Percentiles rank a stretch among this genome's conserved stretches.
Conservation (phyloP, 2,329 filamentous ascomycete species). For the Cercospora zeae-maydis region DNA sequence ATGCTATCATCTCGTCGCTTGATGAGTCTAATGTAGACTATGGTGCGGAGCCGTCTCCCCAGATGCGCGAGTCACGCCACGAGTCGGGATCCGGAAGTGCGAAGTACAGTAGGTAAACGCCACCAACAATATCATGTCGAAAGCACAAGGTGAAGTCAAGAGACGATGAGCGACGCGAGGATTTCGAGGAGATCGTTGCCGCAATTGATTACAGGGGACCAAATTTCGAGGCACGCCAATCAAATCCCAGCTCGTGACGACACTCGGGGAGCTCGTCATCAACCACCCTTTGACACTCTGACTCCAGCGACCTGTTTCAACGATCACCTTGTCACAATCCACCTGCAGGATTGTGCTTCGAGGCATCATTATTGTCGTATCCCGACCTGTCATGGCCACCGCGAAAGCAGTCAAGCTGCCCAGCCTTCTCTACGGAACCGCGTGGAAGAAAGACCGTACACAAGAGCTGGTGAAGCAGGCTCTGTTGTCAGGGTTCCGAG, state of each 20-base stretch:
- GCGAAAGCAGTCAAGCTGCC: slow-evolving; percentile 30
- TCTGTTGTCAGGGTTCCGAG: slow-evolving; percentile 65
- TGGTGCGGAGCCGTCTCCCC: background rate
- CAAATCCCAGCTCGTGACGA: slow-evolving; percentile 3
- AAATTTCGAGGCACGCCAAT: slow-evolving; percentile 8
- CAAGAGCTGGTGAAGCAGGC: slow-evolving; percentile 65
- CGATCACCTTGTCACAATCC: slow-evolving; percentile 9
- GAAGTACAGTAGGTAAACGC: background rate
- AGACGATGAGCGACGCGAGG: background rate
- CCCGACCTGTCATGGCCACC: slow-evolving; percentile 15
- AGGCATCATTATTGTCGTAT: slow-evolving; percentile 5
- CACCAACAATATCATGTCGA: background rate
- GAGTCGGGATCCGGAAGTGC: background rate
- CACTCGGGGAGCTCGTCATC: background rate
- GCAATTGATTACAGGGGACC: slow-evolving; percentile 1
- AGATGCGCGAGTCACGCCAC: background rate
- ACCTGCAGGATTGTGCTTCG: background rate
- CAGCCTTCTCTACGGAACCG: slow-evolving; percentile 69
- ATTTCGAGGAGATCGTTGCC: slow-evolving; percentile 2
- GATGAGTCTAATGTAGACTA: background rate
- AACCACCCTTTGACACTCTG: slow-evolving; percentile 4
- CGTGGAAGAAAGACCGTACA: slow-evolving; percentile 75
- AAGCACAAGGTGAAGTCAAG: background rate
- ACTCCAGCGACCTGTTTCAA: slow-evolving; percentile 12
- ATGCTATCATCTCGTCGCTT: background rate